Conservation (phyloP, 768 basidiomycete species). For the Imleria badia region DNA sequence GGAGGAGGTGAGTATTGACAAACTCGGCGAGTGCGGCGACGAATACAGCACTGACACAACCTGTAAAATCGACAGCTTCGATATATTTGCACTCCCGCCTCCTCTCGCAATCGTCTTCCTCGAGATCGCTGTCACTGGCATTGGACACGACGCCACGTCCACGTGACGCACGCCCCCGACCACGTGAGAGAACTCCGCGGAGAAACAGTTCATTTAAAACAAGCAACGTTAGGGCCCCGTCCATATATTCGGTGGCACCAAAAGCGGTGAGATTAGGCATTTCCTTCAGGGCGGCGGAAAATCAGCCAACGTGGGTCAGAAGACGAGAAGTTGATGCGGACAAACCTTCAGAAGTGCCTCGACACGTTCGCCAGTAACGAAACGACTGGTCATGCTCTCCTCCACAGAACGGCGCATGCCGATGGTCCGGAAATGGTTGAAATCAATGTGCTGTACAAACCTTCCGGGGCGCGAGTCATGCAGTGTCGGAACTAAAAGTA, state of each 20-base stretch:
- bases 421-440: slow-evolving; percentile 96
- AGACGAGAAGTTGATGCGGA: slow-evolving; percentile 3
- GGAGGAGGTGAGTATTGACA: slow-evolving; percentile 61
- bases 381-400: slow-evolving; percentile 85
- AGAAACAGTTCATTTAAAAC: slow-evolving; percentile 91
- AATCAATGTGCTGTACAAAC: slow-evolving; percentile 85
- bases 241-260: slow-evolving; percentile 99
- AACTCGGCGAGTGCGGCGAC: slow-evolving; percentile 84
- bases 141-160: slow-evolving; percentile 51
- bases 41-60: slow-evolving; percentile 91
- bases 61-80: slow-evolving; percentile 90
- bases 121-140: slow-evolving; percentile 60
- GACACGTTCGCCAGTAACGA: slow-evolving; percentile 89
- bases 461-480: slow-evolving; percentile 74
- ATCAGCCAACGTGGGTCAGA: slow-evolving; percentile 6
- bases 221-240: slow-evolving; percentile 79
- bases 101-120: slow-evolving; percentile 77
- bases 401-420: slow-evolving; percentile 93
- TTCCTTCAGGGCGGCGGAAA: slow-evolving; percentile 60
- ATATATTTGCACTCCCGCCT: slow-evolving; percentile 73
- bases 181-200: slow-evolving; percentile 71
- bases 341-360: slow-evolving; percentile 73
- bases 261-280: slow-evolving; percentile 83
- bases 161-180: slow-evolving; percentile 65
- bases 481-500: slow-evolving; percentile 57